Evolutionary conservation across 2,329 filamentous ascomycete genomes (phyloP).

Genomic region (Xenosphaeropsis pyriputrescens): DNA sequence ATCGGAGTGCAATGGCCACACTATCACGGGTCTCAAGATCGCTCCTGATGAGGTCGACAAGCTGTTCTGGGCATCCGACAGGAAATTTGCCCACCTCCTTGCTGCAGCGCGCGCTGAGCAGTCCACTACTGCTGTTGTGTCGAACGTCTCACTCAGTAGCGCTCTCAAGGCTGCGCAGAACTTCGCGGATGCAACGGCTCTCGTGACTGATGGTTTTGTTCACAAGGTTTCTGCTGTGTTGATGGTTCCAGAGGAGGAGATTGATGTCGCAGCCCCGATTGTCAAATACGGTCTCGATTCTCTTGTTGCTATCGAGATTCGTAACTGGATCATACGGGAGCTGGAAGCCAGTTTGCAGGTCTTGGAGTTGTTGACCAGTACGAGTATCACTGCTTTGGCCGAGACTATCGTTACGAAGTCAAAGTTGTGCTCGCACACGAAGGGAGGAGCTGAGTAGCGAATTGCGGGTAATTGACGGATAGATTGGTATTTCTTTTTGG

Average conservation of each 20-base stretch:
- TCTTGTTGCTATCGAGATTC: constrained; percentile 31
- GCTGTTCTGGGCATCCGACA: constrained; percentile 38
- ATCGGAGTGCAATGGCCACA: constrained; percentile 29
- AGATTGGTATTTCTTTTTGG: too few species aligned
- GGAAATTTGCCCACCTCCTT: constrained; percentile 33
- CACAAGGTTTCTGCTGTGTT: constrained; percentile 32
- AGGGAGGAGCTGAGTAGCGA: too few species aligned
- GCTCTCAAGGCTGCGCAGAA: constrained; percentile 26
- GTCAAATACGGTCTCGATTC: constrained; percentile 36
- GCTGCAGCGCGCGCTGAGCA: constrained; percentile 20
- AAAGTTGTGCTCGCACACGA: constrained; percentile 6
- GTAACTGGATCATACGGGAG: constrained; percentile 30
- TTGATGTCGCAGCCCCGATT: constrained; percentile 28
- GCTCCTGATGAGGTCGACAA: constrained; percentile 19
- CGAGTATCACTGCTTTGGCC: constrained; percentile 30
- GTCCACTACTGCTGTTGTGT: constrained; percentile 12
- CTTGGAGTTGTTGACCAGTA: constrained; percentile 36
- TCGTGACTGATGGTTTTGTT: constrained; percentile 28
- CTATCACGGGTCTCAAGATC: constrained; percentile 38
- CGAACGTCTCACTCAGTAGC: constrained; percentile 26
- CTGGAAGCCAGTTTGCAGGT: constrained; percentile 35
- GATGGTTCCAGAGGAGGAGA: constrained; percentile 31
- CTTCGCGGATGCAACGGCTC: constrained; percentile 27
- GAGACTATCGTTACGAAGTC: constrained; percentile 30
- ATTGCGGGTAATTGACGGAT: too few species aligned